Percentiles rank a stretch among this genome's conserved stretches.
Conservation (phyloP, 768 basidiomycete species). For the Boletellus ananas region DNA sequence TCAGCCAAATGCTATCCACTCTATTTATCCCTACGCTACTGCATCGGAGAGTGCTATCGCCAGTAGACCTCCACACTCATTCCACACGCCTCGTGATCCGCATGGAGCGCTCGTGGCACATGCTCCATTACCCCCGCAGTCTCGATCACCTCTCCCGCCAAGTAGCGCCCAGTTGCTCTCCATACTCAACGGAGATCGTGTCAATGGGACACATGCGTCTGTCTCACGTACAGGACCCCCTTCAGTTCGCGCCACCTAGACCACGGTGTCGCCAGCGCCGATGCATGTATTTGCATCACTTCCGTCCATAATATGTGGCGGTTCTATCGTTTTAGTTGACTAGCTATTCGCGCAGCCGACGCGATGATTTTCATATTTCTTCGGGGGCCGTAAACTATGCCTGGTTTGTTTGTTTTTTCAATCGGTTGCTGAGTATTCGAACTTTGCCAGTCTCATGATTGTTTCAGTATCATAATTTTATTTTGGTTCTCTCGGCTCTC, state of each 20-base stretch:
- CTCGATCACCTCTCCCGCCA: slow-evolving; percentile 17
- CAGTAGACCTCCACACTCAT: slow-evolving; percentile 6
- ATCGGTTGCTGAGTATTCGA: slow-evolving; percentile 22
- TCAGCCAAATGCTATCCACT: slow-evolving; percentile 5
- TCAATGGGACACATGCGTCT: slow-evolving; percentile 6
- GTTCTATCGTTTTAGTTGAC: not conserved
- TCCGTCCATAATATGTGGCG: slow-evolving; percentile 4
- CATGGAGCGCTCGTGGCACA: slow-evolving; percentile 11
- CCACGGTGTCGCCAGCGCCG: slow-evolving; percentile 4
- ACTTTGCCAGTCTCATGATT: slow-evolving; percentile 21
- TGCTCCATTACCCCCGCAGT: slow-evolving; percentile 8
- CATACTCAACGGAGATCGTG: slow-evolving; percentile 32
- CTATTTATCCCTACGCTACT: slow-evolving; percentile 15
- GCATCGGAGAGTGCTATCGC: slow-evolving; percentile 7
- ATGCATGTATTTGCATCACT: slow-evolving; percentile 22
- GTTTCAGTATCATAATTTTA: slow-evolving; percentile 31
- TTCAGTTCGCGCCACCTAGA: slow-evolving; percentile 26
- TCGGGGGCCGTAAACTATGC: slow-evolving; percentile 19
- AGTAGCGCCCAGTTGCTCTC: slow-evolving; percentile 33
- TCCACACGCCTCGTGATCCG: slow-evolving; percentile 12
- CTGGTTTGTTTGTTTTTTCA: slow-evolving; percentile 17
- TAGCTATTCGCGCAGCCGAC: not conserved
- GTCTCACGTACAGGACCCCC: slow-evolving; percentile 7
- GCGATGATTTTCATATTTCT: slow-evolving; percentile 14
- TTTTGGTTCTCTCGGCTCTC: slow-evolving; percentile 20